Percentiles rank a stretch among this genome's conserved stretches.
These are phyloP conservation scores for Barnettozyma populi DNA, from an alignment of 805 yeast genomes.

Conservation along the genomic window DNA sequence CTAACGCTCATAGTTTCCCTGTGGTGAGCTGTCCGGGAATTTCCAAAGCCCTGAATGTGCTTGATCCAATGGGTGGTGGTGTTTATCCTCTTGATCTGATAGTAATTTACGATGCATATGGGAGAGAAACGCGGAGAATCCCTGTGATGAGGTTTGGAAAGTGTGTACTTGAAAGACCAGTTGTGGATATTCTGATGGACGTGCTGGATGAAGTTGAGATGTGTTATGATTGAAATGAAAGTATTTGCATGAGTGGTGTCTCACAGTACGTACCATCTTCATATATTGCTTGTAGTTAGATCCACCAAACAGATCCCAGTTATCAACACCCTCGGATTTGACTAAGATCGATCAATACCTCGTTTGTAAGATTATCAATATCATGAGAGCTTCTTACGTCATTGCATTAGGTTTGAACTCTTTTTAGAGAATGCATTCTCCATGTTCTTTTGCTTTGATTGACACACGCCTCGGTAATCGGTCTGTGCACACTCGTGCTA, in stretches of 20 bases:
- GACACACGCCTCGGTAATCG: too few species aligned
- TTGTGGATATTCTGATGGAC: slow-evolving; percentile 17
- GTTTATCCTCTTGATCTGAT: slow-evolving; percentile 24
- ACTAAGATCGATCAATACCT: too few species aligned
- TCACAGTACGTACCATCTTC: not conserved
- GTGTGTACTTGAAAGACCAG: slow-evolving; percentile 7
- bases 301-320: too few species aligned
- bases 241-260: not conserved
- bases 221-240: not conserved
- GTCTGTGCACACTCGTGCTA: too few species aligned
- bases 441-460: too few species aligned
- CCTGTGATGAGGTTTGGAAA: slow-evolving; percentile 12
- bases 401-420: too few species aligned
- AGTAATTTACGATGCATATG: slow-evolving; percentile 19
- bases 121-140: slow-evolving; percentile 13
- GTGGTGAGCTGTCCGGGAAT: slow-evolving; percentile 13
- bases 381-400: too few species aligned
- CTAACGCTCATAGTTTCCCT: slow-evolving; percentile 17
- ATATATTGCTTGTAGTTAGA: too few species aligned
- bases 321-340: too few species aligned
- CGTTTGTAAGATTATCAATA: too few species aligned
- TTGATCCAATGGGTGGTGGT: slow-evolving; percentile 27
- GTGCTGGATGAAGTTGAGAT: slow-evolving; percentile 14
- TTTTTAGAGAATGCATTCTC: too few species aligned
- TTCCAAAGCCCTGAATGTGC: slow-evolving; percentile 15